These are phyloP conservation scores for thale cress (Arabidopsis thaliana) DNA, from an alignment of 345 rosid genomes.

Conservation along the genomic window TAIR10.1 NC_003074.8:17128001-17128500, in stretches of 20 bases:
- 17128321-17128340: constrained; percentile 35
- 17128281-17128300: not conserved
- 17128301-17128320: constrained; percentile 29
- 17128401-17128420: not conserved
- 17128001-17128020: not conserved
- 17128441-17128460: not conserved
- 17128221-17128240: constrained; percentile 36
- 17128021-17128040: not conserved
- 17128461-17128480: not conserved
- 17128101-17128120: not conserved
- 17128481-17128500: not conserved
- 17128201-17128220: constrained; percentile 38
- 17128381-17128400: not conserved
- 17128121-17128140: not conserved
- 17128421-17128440: not conserved
- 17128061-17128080: constrained; percentile 33
- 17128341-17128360: constrained; percentile 15
- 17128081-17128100: constrained; percentile 9
- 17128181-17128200: constrained; percentile 22
- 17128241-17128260: constrained; percentile 16
- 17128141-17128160: constrained; percentile 30
- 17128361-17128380: not conserved
- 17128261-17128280: constrained; percentile 29
- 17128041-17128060: not conserved
- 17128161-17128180: constrained; percentile 34